Evolutionary conservation across 2,329 filamentous ascomycete genomes (phyloP), one percentile per base, ranked within the genome.

Genomic region (Pseudopithomyces maydicus): DNA sequence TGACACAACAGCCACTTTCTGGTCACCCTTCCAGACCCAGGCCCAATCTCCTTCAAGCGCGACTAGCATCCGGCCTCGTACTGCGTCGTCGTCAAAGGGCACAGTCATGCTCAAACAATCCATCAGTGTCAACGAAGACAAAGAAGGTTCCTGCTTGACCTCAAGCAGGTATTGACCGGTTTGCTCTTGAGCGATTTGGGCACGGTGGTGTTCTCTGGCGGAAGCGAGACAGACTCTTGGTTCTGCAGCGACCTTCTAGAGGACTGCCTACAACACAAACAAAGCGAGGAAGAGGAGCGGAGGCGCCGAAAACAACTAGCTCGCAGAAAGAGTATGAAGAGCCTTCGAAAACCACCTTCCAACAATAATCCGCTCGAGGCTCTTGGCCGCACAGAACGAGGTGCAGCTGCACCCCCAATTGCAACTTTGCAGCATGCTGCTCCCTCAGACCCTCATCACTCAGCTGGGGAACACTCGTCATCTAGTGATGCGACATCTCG

Each of bases 151-250:
- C 79, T 97, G 52, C 81, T 85, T 7, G 89, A 92, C 29, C 80
- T 97, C 29, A 88, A 88, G 65, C 90, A 93, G 70, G 90, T 88
- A 0, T 79, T 98, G 38, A 94, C 89, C 1, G 93, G 92, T 62
- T 81, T 99, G 17, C 79, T 98, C 1, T 79, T 98, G 23, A 98
- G 94, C 48, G 95, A 99, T 72, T 82, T 98, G 3, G 92, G 93
- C 6, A 92, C 89, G 39, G 85, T 91, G 29, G 89, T 97, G 1
- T 95, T 96, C 74, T 87, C 88, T n/a, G 86, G 85, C 49, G 95
- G 95, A 2, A 96, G 92, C 41, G 95, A 99, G 78, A 98, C 94
- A 0, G 95, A 98, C 73, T 82, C 82, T 2, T 97, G 94, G 90
- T 95, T 97, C 64, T 78, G 78, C 46, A 82, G 85, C 51, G 85